Evolutionary conservation across 345 rosid genomes (phyloP).

Genomic region (Camelina sativa): DNA sequence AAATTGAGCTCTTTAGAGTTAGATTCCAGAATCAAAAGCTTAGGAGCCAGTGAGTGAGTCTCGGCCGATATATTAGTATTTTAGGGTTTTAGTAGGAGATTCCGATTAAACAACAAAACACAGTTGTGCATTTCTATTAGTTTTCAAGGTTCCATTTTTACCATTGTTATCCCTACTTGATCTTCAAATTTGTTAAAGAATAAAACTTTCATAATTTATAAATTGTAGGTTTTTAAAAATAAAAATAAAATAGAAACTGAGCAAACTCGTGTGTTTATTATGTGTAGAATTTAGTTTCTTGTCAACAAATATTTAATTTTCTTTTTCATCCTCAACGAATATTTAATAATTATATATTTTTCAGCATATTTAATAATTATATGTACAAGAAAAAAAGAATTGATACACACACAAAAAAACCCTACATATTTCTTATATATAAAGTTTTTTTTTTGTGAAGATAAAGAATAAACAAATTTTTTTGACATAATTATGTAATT

Average conservation of each 20-base stretch:
- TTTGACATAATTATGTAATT: slow-evolving; percentile 1
- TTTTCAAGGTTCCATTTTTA: not conserved
- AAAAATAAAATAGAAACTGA: no score
- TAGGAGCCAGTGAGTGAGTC: not conserved
- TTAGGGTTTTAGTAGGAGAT: slow-evolving; percentile 41
- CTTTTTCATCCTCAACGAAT: no score
- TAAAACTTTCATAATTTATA: no score
- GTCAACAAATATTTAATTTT: not conserved
- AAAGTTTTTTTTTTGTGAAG: no score
- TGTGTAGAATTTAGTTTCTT: no score
- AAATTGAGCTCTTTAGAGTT: slow-evolving; percentile 21
- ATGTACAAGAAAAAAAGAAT: not conserved
- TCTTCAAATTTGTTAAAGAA: no score
- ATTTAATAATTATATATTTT: no score
- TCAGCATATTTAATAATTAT: no score
- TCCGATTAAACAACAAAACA: slow-evolving; percentile 9
- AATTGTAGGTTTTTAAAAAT: no score
- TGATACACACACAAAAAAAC: not conserved
- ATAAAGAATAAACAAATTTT: not conserved
- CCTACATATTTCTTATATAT: not conserved
- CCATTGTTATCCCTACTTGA: not conserved
- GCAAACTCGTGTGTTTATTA: no score
- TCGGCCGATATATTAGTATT: no score
- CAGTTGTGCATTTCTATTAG: not conserved
- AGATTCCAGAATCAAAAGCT: slow-evolving; percentile 25